phyloP scores from a whole-genome alignment of 179 eudicot genomes.

The Corrigiola litoralis region DNA sequence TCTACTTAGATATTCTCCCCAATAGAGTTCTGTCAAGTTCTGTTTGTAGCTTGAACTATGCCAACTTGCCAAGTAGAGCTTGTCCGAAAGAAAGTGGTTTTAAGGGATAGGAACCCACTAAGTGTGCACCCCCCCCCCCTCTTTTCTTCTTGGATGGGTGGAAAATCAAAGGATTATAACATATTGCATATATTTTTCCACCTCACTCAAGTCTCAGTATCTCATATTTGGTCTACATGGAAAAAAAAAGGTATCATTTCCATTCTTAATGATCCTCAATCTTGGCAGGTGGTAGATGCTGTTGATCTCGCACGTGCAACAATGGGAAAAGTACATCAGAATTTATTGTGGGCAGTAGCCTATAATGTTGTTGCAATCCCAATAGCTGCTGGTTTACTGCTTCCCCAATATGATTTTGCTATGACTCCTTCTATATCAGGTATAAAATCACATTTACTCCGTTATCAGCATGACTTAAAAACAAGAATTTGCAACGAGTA shows the following conservation, averaged over 20 bases:
- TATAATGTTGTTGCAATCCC: conserved; percentile 83
- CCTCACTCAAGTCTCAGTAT: neutral
- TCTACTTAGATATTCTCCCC: neutral
- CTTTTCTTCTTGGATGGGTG: no score
- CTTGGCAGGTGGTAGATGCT: conserved; percentile 74
- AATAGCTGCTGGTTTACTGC: conserved; percentile 84
- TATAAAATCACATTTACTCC: conserved; percentile 15
- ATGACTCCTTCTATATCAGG: conserved; percentile 99
- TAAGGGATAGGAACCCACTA: no score
- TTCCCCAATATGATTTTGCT: conserved; percentile 90
- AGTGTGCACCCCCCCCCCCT: no score
- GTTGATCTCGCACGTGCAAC: conserved; percentile 81
- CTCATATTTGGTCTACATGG: neutral
- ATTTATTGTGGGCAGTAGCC: conserved; percentile 87
- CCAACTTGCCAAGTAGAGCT: no score
- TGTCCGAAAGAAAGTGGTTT: no score
- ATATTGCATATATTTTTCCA: neutral
- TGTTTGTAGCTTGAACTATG: no score
- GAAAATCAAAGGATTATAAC: no score
- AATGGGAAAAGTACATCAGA: conserved; percentile 87
- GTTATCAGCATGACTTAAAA: neutral
- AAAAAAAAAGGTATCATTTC: neutral
- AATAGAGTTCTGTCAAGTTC: neutral
- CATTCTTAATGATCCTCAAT: conserved; percentile 1
- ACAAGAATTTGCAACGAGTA: neutral